phyloP scores from a whole-genome alignment of 2,329 filamentous ascomycete species.

The Trichoderma cornu-damae region DNA sequence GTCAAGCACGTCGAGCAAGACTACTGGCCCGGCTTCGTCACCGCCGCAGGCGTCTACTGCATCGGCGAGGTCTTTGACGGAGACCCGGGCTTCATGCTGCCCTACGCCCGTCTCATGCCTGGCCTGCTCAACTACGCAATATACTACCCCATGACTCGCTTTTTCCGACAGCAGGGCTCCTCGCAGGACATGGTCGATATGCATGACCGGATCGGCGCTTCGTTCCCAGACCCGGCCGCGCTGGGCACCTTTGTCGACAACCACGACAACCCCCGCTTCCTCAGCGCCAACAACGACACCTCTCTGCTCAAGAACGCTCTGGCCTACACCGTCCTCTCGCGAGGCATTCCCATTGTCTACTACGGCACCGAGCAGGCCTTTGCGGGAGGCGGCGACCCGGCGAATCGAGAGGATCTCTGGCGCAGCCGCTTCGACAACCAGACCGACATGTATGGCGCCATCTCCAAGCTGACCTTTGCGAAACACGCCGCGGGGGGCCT shows the following conservation, averaged over 20 bases:
- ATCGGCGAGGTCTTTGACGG: slow-evolving; percentile 58
- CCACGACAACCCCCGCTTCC: slow-evolving; percentile 53
- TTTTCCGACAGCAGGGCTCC: slow-evolving; percentile 36
- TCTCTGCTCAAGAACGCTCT: slow-evolving; percentile 56
- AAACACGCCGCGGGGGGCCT: slow-evolving; percentile 43
- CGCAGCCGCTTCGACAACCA: slow-evolving; percentile 44
- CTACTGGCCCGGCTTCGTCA: slow-evolving; percentile 52
- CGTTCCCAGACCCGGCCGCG: slow-evolving; percentile 41
- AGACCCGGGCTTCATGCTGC: slow-evolving; percentile 45
- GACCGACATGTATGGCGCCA: slow-evolving; percentile 45
- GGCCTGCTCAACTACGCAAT: slow-evolving; percentile 57
- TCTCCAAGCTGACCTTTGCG: slow-evolving; percentile 38
- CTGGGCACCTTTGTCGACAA: slow-evolving; percentile 54
- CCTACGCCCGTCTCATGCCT: slow-evolving; percentile 51
- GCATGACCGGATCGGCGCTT: slow-evolving; percentile 32
- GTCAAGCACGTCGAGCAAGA: slow-evolving; percentile 56
- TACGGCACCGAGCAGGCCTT: slow-evolving; percentile 62
- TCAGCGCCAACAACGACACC: slow-evolving; percentile 47
- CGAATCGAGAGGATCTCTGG: slow-evolving; percentile 57
- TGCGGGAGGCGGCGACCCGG: slow-evolving; percentile 42
- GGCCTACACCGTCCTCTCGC: slow-evolving; percentile 54
- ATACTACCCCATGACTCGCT: slow-evolving; percentile 40
- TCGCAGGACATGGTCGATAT: slow-evolving; percentile 38
- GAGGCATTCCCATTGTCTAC: slow-evolving; percentile 61
- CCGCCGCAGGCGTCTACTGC: slow-evolving; percentile 52